A percentile compares a stretch with the other conserved stretches of the same genome.
phyloP scores from a whole-genome alignment of 441 rosid genomes.

The Pelargonium citronellum region DNA sequence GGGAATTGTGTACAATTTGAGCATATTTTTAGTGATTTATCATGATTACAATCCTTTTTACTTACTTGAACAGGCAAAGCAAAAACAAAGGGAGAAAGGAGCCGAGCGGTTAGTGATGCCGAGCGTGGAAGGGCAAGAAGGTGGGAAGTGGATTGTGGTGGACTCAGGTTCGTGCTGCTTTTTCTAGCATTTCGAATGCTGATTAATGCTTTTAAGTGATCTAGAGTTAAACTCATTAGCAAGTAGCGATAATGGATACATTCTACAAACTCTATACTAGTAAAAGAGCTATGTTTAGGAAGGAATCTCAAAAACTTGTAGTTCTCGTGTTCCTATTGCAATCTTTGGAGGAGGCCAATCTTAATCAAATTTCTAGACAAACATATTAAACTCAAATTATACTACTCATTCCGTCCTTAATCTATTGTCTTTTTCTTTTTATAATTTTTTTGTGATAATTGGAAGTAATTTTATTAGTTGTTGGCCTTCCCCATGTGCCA shows the following conservation, averaged over 20 bases:
- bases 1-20: background rate
- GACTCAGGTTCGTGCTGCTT: conserved; percentile 56
- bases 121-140: conserved; percentile 61
- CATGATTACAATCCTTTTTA: background rate
- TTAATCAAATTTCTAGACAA: no score
- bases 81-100: conserved; percentile 55
- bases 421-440: no score
- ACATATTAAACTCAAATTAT: no score
- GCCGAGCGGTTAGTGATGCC: conserved; percentile 53
- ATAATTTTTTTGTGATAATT: no score
- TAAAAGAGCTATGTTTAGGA: no score
- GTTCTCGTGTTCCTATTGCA: background rate
- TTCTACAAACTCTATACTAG: background rate
- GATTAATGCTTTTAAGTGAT: background rate
- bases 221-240: background rate
- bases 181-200: background rate
- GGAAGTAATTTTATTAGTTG: no score
- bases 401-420: no score
- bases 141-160: conserved; percentile 78
- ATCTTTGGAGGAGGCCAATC: background rate
- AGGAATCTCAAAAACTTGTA: background rate
- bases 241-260: background rate
- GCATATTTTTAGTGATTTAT: background rate
- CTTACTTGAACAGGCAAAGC: conserved; percentile 54
- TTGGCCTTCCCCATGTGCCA: no score